A percentile compares a stretch with the other conserved stretches of the same genome.
These are phyloP conservation scores for Raffaelea albimanens DNA, from an alignment of 2,329 filamentous ascomycete genomes.

Conservation along the genomic window DNA sequence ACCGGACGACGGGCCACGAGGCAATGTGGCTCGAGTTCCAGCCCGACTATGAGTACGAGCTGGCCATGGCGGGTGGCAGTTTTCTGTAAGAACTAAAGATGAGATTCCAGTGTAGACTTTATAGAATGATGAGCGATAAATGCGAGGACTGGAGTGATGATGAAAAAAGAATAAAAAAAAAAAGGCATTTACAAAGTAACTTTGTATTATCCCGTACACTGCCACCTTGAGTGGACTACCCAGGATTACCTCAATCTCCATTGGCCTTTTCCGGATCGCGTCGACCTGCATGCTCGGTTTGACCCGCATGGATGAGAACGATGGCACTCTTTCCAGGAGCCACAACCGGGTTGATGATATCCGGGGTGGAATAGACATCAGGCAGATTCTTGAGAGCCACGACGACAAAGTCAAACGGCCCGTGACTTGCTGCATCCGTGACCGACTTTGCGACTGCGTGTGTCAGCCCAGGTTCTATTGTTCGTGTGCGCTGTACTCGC, in stretches of 20 bases:
- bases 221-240: constrained; percentile 23
- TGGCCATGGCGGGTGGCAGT: background rate
- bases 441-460: background rate
- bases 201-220: too few relatives aligned
- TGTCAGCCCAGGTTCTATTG: too few relatives aligned
- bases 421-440: background rate
- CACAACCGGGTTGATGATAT: background rate
- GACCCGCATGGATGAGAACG: constrained; percentile 1
- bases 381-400: constrained; percentile 5
- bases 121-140: too few relatives aligned
- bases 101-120: too few relatives aligned
- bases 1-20: background rate
- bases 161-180: too few relatives aligned
- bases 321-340: background rate
- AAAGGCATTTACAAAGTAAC: too few relatives aligned
- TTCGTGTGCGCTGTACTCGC: background rate
- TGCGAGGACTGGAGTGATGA: too few relatives aligned
- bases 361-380: background rate
- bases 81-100: too few relatives aligned
- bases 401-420: constrained; percentile 6
- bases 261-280: constrained; percentile 13
- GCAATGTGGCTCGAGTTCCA: background rate
- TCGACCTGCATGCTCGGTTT: constrained; percentile 21
- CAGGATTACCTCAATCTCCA: constrained; percentile 23
- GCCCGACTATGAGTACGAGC: background rate